Evolutionary conservation across 2,329 filamentous ascomycete genomes (phyloP), one percentile per base, ranked within the genome.

Genomic region (Pseudophaeomoniella oleicola): DNA sequence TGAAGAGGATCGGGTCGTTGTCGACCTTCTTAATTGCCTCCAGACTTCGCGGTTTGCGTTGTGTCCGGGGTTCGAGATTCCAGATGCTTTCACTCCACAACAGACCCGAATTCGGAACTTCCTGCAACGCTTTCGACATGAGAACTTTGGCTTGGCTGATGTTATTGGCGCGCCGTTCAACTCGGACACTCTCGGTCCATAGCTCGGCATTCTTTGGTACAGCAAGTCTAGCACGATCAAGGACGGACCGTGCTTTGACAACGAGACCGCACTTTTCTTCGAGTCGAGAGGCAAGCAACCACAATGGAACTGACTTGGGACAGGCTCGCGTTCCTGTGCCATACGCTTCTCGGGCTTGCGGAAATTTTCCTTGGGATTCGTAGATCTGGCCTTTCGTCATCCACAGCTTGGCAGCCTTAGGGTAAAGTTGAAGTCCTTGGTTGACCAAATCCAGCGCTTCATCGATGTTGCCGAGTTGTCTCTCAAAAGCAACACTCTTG

Each of bases 371-470:
- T 33, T 86, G 71, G 31, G 78, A 72, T 52, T 94, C 82, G 66
- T 98, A 98, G 43, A 96, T 90, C 54, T 98, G 90, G 0, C 92
- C 90, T 61, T 98, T 98, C 66, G 94, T 83, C 82, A 96, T 94
- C 80, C 88, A 94, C 16, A 98, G 69, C 60, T 96, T 96, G 36
- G 84, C 71, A 10, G 81, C 75, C 32, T 77, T 73, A 1, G 90
- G 88, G 63, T 93, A 98, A 6, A 84, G 71, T 45, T 87, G 79
- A 4, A 50, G 40, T 1, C 81, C 90, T 53, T 92, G 80, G 41
- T 87, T 84, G 31, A 83, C 83, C 9, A 98, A 75, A 50, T 92
- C 82, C 11, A 98, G 69, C 0, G 90, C 87, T 2, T 77, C 75
- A 33, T 94, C 84, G 16, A 68, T 67, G 48, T 90, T 80, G 38